Evolutionary conservation across 163 green algal genomes (phyloP).

Genomic region (Picocystis sp.): DNA sequence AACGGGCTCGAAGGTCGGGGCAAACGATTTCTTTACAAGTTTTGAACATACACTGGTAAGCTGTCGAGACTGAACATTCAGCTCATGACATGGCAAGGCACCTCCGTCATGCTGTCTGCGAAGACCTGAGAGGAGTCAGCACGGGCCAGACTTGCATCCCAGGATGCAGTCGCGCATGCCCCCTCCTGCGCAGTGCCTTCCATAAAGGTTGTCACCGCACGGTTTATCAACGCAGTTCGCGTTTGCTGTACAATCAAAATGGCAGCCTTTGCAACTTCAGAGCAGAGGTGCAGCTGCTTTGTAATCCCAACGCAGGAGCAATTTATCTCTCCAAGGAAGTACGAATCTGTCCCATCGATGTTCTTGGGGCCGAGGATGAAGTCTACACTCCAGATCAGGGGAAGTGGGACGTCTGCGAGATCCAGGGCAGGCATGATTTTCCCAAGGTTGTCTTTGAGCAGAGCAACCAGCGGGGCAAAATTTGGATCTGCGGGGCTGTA

Average conservation of each 20-base stretch:
- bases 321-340: conserved; percentile 21
- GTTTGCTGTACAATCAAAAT: conserved; percentile 3
- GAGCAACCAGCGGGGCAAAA: conserved; percentile 10
- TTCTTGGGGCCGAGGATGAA: conserved; percentile 18
- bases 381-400: conserved; percentile 19
- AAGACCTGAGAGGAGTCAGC: too few species aligned
- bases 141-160: too few species aligned
- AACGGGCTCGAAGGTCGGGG: too few species aligned
- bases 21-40: too few species aligned
- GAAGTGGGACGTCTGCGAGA: conserved; percentile 10
- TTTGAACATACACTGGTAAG: too few species aligned
- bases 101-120: too few species aligned
- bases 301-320: conserved; percentile 20
- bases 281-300: conserved; percentile 5
- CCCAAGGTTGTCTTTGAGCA: conserved; percentile 12
- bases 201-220: too few species aligned
- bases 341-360: conserved; percentile 6
- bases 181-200: too few species aligned
- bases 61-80: too few species aligned
- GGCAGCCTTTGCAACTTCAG: conserved; percentile 4
- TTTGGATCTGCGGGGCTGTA: conserved; percentile 14
- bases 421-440: conserved; percentile 9
- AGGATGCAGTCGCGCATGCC: too few species aligned
- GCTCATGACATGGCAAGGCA: too few species aligned
- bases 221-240: too few species aligned